These are phyloP conservation scores for Tritrichomonas foetus DNA, from an alignment of 208 protist species.

Conservation along the genomic window DNA sequence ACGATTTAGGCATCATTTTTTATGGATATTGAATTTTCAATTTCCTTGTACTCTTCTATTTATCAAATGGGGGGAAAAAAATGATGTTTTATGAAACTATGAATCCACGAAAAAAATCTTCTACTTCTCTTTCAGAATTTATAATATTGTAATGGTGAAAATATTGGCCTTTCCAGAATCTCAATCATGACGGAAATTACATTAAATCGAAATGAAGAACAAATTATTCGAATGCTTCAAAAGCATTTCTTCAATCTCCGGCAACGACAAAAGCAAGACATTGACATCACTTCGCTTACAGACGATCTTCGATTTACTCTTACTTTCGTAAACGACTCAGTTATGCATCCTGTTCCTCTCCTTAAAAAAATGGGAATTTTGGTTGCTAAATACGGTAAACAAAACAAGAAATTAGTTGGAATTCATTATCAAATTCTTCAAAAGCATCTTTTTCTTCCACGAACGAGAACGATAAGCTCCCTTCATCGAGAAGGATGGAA, in stretches of 20 bases:
- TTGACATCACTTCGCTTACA: neutral
- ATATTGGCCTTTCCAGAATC: too few species aligned
- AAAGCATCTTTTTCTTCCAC: neutral
- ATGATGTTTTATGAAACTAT: too few species aligned
- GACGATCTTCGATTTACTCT: neutral
- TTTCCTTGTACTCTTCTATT: too few species aligned
- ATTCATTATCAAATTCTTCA: neutral
- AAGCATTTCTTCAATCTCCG: neutral
- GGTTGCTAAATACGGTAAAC: neutral
- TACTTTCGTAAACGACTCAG: constrained; percentile 5
- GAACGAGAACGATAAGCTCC: neutral
- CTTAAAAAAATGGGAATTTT: neutral
- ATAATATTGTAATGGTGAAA: too few species aligned
- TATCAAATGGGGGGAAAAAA: too few species aligned
- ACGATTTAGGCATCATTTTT: too few species aligned
- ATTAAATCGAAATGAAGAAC: neutral
- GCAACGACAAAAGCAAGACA: neutral
- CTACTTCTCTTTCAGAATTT: too few species aligned
- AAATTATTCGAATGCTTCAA: neutral
- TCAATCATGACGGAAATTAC: too few species aligned
- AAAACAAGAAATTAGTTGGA: neutral
- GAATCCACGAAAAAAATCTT: too few species aligned
- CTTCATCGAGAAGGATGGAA: neutral
- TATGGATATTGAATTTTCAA: too few species aligned
- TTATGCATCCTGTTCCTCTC: neutral